These are phyloP conservation scores for Aegilops longissima DNA, from an alignment of 176 grass and related monocot genomes.

Conservation along the genomic window DNA sequence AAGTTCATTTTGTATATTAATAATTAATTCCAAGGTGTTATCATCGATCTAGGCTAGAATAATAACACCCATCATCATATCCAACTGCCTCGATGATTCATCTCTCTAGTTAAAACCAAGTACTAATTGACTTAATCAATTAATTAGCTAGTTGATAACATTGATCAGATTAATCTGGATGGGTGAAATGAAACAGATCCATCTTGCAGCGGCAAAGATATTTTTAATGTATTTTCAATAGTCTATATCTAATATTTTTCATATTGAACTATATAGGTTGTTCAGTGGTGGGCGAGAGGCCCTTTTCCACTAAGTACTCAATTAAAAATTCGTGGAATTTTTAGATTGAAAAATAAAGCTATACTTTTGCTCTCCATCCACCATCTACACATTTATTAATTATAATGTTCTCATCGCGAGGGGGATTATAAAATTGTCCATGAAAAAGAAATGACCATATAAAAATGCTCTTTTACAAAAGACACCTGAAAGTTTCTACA, in stretches of 20 bases:
- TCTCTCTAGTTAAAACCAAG: slow-evolving; percentile 10
- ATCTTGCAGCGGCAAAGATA: neutral
- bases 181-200: neutral
- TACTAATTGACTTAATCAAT: slow-evolving; percentile 3
- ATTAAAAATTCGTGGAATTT: slow-evolving; percentile 26
- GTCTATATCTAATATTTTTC: too few relatives aligned
- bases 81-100: slow-evolving; percentile 41
- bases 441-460: slow-evolving; percentile 47
- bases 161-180: slow-evolving; percentile 10
- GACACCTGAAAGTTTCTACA: neutral
- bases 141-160: slow-evolving; percentile 13
- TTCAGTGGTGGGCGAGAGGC: slow-evolving; percentile 55
- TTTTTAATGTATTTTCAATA: too few relatives aligned
- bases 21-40: slow-evolving; percentile 25
- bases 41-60: slow-evolving; percentile 33
- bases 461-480: slow-evolving; percentile 29
- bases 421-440: slow-evolving; percentile 40
- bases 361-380: slow-evolving; percentile 62
- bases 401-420: slow-evolving; percentile 34
- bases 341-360: slow-evolving; percentile 34
- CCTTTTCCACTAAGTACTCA: slow-evolving; percentile 37
- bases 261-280: slow-evolving; percentile 31
- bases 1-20: slow-evolving; percentile 42
- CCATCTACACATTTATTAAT: slow-evolving; percentile 19
- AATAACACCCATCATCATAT: slow-evolving; percentile 15